These are phyloP conservation scores for Hypoxylon sp. DNA, from an alignment of 2,329 filamentous ascomycete genomes.

Conservation along the genomic window DNA sequence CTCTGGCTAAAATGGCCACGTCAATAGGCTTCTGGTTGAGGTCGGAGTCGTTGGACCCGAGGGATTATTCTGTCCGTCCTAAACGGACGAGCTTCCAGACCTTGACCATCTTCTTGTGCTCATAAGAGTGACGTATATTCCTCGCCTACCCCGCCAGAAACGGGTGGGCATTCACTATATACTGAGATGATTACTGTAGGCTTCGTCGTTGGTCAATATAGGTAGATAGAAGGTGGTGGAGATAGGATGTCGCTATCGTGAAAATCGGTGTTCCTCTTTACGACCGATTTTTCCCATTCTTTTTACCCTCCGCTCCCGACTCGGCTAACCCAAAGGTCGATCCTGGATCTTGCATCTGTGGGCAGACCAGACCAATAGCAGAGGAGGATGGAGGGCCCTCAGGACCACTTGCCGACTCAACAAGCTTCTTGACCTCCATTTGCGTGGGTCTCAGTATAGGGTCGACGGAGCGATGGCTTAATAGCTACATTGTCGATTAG, in stretches of 20 bases:
- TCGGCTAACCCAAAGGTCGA: conserved; percentile 44
- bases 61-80: conserved; percentile 34
- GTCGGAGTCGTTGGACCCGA: conserved; percentile 46
- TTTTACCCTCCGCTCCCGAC: conserved; percentile 48
- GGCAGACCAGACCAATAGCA: conserved; percentile 28
- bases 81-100: conserved; percentile 20
- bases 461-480: conserved; percentile 31
- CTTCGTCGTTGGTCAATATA: conserved; percentile 4
- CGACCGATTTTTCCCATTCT: conserved; percentile 24
- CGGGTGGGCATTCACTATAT: conserved; percentile 34
- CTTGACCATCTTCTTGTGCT: conserved; percentile 5
- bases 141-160: conserved; percentile 33
- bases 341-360: conserved; percentile 36
- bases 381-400: neutral
- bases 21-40: conserved; percentile 41
- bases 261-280: conserved; percentile 22
- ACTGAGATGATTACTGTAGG: conserved; percentile 5
- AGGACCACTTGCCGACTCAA: conserved; percentile 30
- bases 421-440: conserved; percentile 20
- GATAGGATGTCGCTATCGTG: conserved; percentile 26
- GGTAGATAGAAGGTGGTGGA: conserved; percentile 18
- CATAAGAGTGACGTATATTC: conserved; percentile 33
- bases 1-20: conserved; percentile 50
- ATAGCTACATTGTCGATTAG: conserved; percentile 32
- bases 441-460: conserved; percentile 35